Base-by-base conservation (phyloP, 2,329 filamentous ascomycete genomes). In the Cercospora sojina region DNA sequence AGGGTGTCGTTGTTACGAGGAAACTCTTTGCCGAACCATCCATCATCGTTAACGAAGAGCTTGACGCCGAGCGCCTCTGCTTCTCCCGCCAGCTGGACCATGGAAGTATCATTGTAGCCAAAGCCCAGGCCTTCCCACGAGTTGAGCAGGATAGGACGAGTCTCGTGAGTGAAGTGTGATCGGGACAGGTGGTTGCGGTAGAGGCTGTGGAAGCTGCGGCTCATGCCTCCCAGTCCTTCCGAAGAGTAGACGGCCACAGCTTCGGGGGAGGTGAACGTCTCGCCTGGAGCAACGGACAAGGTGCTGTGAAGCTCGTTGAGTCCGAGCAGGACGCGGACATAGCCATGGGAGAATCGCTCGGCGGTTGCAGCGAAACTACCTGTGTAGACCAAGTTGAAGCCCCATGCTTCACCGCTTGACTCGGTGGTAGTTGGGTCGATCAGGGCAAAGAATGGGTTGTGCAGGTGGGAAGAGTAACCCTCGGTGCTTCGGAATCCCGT, bases 81-180 rank as follows among this genome's bases (percentile, higher is more conserved):
- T 68, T 87, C 82, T 47, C 83, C 72, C 0, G 87, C 87, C 0
- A 90, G 79, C 0, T 80, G 78, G 31, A 86, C 83, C 32, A 90
- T 82, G 0, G 81, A 84, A 13, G 79, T 83, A 58, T 86, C 79
- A 70, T 89, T 86, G 74, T 83, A 86, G 69, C 88, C 76, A 70
- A 87, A 88, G 13, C 81, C 81, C 0, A 89, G 78, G 0, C 87
- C 87, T 73, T 90, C 88, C 88, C 88, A 90, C 41, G 86, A 88
- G 74, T 90, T 90, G 23, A 90, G 80, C 51, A 90, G 76, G 0
- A 84, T 79, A 0, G 87, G 88, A 0, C 83, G 83, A 10, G 81
- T 81, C 70, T 82, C 77, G 8, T 79, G 79, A 9, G 82, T 86
- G 68, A 83, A 83, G 66, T 87, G 84, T 75, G 84, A 84, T 72